Evolutionary conservation across 495 filamentous ascomycete species (phyloP), one percentile per base, ranked within the genome.

Genomic region (Pseudevernia furfuracea): DNA sequence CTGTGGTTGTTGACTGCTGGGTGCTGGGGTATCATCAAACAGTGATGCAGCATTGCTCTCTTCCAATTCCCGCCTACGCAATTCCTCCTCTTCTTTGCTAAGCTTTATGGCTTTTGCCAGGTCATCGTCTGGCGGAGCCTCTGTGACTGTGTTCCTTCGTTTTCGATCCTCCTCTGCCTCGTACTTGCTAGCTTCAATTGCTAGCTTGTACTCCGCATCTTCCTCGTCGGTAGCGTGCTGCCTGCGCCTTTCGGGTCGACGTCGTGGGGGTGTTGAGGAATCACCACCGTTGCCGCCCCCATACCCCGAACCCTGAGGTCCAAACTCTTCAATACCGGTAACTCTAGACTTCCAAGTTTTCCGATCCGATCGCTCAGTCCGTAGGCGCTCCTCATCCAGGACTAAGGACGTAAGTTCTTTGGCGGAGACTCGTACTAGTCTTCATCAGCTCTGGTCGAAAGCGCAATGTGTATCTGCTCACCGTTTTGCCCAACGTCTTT

Each of bases 321-420:
- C 82, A 65, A 84, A 89, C 71, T 98, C 95, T 55, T 97, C 93
- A 39, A 97, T 88, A 38, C 93, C 92, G 49, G 85, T 91, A 46
- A 97, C 92, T 57, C 95, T 87, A 38, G 91, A 95, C 75, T 99
- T 99, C 95, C 95, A 99, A 10, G 87, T 84, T 73, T 91, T 96
- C 48, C 95, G 86, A 71, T 97, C 93, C 61, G 84, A 90, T 66
- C 95, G 87, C 77, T 99, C 95, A 55, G 84, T 86, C 64, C 95
- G 90, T 70, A 99, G 73, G 68, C 95, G 84, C 70, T 99, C 95
- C 75, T 99, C 95, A 74, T 99, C 94, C 68, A 94, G 76, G 67
- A 99, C 86, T 63, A 99, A 79, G n/a, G 92, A 84, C 0, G 93
- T 97, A 53, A 99, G 84, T 78, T 99, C 95, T 73, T 96, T 97